These are phyloP conservation scores for Leishmania tarentolae DNA, from an alignment of 208 protist genomes.

Conservation along the genomic window DNA sequence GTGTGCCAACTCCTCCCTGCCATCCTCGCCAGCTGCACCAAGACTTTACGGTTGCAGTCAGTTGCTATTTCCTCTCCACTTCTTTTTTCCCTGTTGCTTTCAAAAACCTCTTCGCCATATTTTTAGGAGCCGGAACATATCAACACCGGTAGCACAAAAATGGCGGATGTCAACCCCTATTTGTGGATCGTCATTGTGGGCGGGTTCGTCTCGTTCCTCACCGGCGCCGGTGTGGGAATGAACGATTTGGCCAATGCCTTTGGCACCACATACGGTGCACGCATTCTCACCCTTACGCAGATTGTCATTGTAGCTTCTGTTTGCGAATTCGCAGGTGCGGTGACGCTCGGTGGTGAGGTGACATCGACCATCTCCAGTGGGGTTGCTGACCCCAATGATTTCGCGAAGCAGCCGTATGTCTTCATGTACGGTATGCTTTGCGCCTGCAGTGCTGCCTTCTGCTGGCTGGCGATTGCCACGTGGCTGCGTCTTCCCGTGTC, in stretches of 20 bases:
- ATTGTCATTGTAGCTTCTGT: constrained; percentile 73
- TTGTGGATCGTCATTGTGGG: constrained; percentile 73
- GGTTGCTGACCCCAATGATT: constrained; percentile 47
- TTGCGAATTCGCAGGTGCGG: constrained; percentile 75
- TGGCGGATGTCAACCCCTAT: constrained; percentile 43
- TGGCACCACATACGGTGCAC: constrained; percentile 71
- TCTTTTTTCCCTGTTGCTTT: background rate
- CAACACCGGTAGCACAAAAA: constrained; percentile 8
- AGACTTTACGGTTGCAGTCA: background rate
- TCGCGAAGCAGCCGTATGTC: constrained; percentile 54
- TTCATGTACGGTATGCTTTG: constrained; percentile 80
- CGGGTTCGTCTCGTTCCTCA: constrained; percentile 64
- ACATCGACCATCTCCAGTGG: constrained; percentile 59
- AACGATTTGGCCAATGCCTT: constrained; percentile 92
- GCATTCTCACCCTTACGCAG: constrained; percentile 70
- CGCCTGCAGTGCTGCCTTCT: constrained; percentile 40
- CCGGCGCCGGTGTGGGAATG: constrained; percentile 67
- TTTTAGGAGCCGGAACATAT: background rate
- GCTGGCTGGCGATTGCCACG: constrained; percentile 58
- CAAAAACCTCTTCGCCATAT: background rate
- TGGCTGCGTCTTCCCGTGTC: constrained; percentile 53
- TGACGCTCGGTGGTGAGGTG: constrained; percentile 55
- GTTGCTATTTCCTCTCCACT: background rate
- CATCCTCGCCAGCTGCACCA: background rate
- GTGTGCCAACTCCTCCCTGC: background rate